Evolutionary conservation across 1,284 basidiomycete species (phyloP).

Genomic region (Sanghuangporus sanghuang): DNA sequence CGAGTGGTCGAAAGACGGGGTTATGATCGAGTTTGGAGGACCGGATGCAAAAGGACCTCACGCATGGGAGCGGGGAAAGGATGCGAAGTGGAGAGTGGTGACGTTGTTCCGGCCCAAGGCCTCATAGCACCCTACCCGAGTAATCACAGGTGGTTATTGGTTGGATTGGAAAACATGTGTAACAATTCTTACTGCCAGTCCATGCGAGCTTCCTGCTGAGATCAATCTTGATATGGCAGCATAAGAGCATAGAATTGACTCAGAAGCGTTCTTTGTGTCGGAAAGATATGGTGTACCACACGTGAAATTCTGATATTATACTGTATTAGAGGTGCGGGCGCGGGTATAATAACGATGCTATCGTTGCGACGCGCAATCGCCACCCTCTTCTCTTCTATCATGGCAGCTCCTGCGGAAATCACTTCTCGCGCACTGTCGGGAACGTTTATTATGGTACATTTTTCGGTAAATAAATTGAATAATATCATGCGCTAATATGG

Average conservation of each 20-base stretch:
- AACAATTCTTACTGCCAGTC: not conserved
- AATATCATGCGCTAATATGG: not conserved
- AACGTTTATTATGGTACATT: slow-evolving; percentile 38
- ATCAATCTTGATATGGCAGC: not conserved
- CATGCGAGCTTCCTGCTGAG: not conserved
- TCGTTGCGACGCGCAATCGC: not conserved
- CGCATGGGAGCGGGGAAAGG: slow-evolving; percentile 81
- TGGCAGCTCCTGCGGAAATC: slow-evolving; percentile 49
- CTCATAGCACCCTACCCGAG: not conserved
- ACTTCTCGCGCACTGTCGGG: slow-evolving; percentile 44
- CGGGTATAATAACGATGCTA: not conserved
- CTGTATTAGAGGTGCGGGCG: not conserved
- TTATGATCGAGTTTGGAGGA: slow-evolving; percentile 82
- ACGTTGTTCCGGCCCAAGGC: slow-evolving; percentile 50
- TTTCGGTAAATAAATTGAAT: not conserved
- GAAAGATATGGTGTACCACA: not conserved
- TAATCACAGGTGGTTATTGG: not conserved
- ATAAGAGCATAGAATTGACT: too few species aligned
- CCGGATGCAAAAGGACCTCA: slow-evolving; percentile 69
- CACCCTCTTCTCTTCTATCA: slow-evolving; percentile 20
- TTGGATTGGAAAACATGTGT: not conserved
- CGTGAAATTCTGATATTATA: not conserved
- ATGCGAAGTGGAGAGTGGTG: slow-evolving; percentile 70
- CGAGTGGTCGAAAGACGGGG: slow-evolving; percentile 77
- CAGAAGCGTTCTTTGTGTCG: too few species aligned